Conservation (phyloP, 1,139 yeast genomes). For the Kluyveromyces sp. region DNA sequence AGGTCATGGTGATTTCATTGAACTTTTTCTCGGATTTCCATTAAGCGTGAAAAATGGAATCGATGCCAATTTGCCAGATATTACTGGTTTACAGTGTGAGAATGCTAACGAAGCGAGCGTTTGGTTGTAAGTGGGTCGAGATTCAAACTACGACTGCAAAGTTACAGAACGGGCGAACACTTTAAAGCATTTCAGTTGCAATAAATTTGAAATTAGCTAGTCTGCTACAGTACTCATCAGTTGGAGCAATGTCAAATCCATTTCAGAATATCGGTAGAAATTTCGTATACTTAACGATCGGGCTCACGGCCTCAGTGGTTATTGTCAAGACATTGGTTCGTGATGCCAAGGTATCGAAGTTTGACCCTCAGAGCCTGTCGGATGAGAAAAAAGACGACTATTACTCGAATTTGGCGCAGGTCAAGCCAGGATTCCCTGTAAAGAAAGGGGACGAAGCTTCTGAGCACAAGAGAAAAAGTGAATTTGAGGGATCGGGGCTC, state of each 20-base stretch:
- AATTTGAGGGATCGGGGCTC: conserved; percentile 59
- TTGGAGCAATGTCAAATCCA: conserved; percentile 8
- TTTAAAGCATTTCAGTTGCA: too few relatives aligned
- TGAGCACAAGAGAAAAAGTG: conserved; percentile 41
- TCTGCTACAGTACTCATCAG: too few relatives aligned
- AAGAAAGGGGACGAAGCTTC: conserved; percentile 14
- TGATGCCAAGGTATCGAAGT: conserved; percentile 23
- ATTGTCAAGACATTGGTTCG: conserved; percentile 24
- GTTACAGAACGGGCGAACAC: too few relatives aligned
- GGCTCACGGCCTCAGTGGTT: conserved; percentile 23
- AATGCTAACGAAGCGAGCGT: too few relatives aligned
- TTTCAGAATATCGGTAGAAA: conserved; percentile 17
- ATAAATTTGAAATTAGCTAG: too few relatives aligned
- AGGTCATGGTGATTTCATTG: not conserved
- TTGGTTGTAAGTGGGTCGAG: too few relatives aligned
- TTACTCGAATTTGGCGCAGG: conserved; percentile 33
- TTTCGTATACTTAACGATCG: conserved; percentile 20
- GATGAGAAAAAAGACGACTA: conserved; percentile 16
- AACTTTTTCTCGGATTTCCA: not conserved
- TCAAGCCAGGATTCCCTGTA: conserved; percentile 40
- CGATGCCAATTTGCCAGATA: too few relatives aligned
- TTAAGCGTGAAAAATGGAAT: not conserved
- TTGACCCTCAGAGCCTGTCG: conserved; percentile 15
- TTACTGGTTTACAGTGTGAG: too few relatives aligned
- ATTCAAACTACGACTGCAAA: too few relatives aligned